Evolutionary conservation across 2,329 filamentous ascomycete species (phyloP).

Genomic region (Sclerotinia spermophila): DNA sequence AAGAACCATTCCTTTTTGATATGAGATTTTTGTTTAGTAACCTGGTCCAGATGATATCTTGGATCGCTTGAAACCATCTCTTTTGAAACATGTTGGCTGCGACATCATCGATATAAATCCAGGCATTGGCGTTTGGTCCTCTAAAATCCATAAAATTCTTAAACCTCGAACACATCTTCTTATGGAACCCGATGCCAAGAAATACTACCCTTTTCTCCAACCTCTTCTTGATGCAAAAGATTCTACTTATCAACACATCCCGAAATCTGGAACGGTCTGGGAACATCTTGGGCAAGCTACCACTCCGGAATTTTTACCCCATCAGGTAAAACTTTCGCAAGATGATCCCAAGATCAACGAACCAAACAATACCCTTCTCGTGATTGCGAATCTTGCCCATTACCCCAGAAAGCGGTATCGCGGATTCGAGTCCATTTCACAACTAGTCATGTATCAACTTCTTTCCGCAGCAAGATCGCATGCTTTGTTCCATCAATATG

Average conservation of each 20-base stretch:
- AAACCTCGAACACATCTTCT: constrained; percentile 79
- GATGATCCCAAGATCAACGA: constrained; percentile 41
- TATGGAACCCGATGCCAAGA: constrained; percentile 63
- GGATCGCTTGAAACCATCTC: constrained; percentile 62
- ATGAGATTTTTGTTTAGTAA: not conserved
- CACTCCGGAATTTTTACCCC: constrained; percentile 47
- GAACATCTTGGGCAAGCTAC: constrained; percentile 55
- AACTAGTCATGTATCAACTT: constrained; percentile 59
- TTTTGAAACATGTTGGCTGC: constrained; percentile 70
- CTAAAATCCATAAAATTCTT: constrained; percentile 68
- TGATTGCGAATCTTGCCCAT: constrained; percentile 64
- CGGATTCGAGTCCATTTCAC: constrained; percentile 53
- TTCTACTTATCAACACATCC: constrained; percentile 47
- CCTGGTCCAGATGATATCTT: constrained; percentile 41
- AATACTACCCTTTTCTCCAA: constrained; percentile 60
- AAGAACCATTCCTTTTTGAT: constrained; percentile 8
- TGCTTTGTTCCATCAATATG: constrained; percentile 67
- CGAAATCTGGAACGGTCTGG: constrained; percentile 57
- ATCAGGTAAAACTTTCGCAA: constrained; percentile 46
- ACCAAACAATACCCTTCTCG: constrained; percentile 69
- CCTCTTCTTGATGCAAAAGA: constrained; percentile 51
- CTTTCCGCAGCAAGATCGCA: constrained; percentile 55
- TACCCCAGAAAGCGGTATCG: constrained; percentile 49
- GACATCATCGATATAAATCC: constrained; percentile 87
- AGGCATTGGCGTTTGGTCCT: constrained; percentile 73